Conservation (phyloP, 495 filamentous ascomycete genomes). For the Neurospora africana region DNA sequence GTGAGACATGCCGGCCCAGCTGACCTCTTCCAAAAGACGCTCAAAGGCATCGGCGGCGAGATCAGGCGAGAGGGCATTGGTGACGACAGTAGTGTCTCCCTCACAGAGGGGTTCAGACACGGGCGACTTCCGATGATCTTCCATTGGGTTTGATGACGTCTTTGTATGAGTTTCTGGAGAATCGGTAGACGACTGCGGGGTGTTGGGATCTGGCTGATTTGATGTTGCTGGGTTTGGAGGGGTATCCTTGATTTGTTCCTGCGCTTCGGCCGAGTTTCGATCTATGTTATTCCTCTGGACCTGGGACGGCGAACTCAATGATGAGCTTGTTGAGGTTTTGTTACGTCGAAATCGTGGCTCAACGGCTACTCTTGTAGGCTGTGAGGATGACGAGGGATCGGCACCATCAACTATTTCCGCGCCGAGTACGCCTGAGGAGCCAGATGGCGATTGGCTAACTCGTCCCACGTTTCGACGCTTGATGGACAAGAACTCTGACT, state of each 20-base stretch:
- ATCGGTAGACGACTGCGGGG: not conserved
- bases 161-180: not conserved
- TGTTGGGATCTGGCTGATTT: not conserved
- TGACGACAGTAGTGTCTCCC: conserved; percentile 70
- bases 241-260: not conserved
- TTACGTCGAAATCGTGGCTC: not conserved
- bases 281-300: not conserved
- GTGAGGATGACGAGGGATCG: not conserved
- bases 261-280: not conserved
- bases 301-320: not conserved
- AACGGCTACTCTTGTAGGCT: not conserved
- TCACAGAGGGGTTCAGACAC: conserved; percentile 42
- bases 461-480: not conserved
- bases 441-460: not conserved
- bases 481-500: not conserved
- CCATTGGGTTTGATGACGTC: not conserved
- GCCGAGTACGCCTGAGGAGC: not conserved
- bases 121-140: not conserved
- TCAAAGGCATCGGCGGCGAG: conserved; percentile 54
- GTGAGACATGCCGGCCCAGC: conserved; percentile 89
- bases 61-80: conserved; percentile 48
- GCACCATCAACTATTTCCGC: not conserved
- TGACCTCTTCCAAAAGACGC: conserved; percentile 62
- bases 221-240: not conserved
- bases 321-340: not conserved